Evolutionary conservation across 1,284 basidiomycete genomes (phyloP).

Genomic region (Heterobasidion irregulare): DNA sequence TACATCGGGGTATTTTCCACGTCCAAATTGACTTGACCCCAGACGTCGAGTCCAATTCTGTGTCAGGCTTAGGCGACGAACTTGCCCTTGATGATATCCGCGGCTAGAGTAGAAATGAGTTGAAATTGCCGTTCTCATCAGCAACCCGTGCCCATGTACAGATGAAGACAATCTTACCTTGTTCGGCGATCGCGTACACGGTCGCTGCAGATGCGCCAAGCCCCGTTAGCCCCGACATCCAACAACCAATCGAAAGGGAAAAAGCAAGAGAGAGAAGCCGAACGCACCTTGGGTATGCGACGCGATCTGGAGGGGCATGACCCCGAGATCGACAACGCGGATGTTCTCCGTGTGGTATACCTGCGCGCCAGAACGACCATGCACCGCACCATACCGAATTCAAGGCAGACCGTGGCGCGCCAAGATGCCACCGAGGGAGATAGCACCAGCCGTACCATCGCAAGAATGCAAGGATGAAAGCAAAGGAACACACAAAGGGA

Average conservation of each 20-base stretch:
- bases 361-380: neutral
- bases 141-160: neutral
- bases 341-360: constrained; percentile 24
- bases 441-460: neutral
- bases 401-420: too few relatives aligned
- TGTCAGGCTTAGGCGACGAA: neutral
- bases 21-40: too few relatives aligned
- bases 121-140: neutral
- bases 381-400: too few relatives aligned
- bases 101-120: neutral
- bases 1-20: too few relatives aligned
- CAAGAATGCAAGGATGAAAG: neutral
- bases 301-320: constrained; percentile 15
- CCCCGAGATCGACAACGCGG: constrained; percentile 22
- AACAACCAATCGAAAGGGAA: neutral
- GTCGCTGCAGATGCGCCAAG: neutral
- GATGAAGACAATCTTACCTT: neutral
- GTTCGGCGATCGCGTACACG: constrained; percentile 4
- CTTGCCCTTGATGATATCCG: constrained; percentile 2
- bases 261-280: neutral
- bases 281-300: constrained; percentile 12
- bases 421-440: too few relatives aligned
- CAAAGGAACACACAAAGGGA: neutral
- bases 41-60: too few relatives aligned
- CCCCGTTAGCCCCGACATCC: neutral